Percentiles rank a stretch among this genome's conserved stretches.
These are phyloP conservation scores for Nepenthes alata DNA, from an alignment of 179 eudicot genomes.

Conservation along the genomic window DNA sequence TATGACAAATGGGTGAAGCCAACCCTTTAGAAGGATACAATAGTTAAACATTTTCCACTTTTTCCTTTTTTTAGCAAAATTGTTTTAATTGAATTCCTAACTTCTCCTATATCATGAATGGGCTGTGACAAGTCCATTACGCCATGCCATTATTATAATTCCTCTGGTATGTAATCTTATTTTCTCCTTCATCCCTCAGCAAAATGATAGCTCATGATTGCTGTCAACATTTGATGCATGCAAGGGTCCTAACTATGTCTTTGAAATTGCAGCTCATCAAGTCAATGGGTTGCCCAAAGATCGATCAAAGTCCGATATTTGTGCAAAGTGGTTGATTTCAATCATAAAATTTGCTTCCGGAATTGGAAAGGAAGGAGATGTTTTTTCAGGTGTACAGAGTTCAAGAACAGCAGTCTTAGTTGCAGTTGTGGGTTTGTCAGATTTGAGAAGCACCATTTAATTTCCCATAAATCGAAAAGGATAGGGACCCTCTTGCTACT, in stretches of 20 bases:
- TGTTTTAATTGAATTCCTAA: too few species aligned
- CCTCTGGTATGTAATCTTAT: too few species aligned
- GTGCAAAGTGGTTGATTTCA: slow-evolving; percentile 30
- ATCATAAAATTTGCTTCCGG: slow-evolving; percentile 22
- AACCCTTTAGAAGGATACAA: too few species aligned
- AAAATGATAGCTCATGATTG: too few species aligned
- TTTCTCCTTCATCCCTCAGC: too few species aligned
- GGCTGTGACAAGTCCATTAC: too few species aligned
- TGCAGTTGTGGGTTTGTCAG: slow-evolving; percentile 24
- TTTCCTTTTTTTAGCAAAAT: too few species aligned
- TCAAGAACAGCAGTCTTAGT: slow-evolving; percentile 22
- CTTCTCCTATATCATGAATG: too few species aligned
- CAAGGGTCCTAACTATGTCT: background rate
- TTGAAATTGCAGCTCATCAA: slow-evolving; percentile 38
- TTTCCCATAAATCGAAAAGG: slow-evolving; percentile 28
- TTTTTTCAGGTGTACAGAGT: slow-evolving; percentile 27
- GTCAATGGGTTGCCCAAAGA: slow-evolving; percentile 37
- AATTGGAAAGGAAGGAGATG: slow-evolving; percentile 30
- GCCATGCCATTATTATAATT: too few species aligned
- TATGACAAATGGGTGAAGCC: too few species aligned
- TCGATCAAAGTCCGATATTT: slow-evolving; percentile 21
- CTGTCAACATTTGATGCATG: too few species aligned
- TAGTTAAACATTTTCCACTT: too few species aligned
- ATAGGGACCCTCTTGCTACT: slow-evolving; percentile 16
- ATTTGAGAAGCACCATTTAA: slow-evolving; percentile 20